Evolutionary conservation across 257 asterid genomes (phyloP).

Genomic region (Paulownia fortunei): DNA sequence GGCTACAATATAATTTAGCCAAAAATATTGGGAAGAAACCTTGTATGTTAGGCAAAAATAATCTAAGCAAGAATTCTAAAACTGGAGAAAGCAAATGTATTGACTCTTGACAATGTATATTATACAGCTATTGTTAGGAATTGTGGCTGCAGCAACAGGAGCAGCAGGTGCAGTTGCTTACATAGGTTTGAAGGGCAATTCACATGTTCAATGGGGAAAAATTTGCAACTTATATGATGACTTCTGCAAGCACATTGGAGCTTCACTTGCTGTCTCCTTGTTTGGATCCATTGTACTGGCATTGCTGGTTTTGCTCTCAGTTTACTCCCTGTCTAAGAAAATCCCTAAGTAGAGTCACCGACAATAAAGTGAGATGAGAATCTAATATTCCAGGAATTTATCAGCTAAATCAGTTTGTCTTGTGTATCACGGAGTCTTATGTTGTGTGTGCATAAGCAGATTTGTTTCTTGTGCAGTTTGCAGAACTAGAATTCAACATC

Average conservation of each 20-base stretch:
- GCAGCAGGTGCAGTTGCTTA: constrained; percentile 83
- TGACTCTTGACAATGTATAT: background rate
- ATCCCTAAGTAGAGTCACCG: constrained; percentile 56
- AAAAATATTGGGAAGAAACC: too few relatives aligned
- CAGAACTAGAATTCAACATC: constrained; percentile 1
- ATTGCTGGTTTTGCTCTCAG: constrained; percentile 60
- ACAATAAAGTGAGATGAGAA: constrained; percentile 5
- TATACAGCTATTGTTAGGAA: constrained; percentile 77
- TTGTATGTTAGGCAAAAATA: too few relatives aligned
- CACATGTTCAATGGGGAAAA: constrained; percentile 59
- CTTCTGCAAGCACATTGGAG: constrained; percentile 71
- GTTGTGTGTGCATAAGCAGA: constrained; percentile 39
- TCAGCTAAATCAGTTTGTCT: background rate
- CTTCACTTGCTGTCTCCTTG: constrained; percentile 61
- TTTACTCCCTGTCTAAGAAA: constrained; percentile 64
- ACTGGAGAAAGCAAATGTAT: background rate
- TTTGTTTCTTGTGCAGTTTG: constrained; percentile 37
- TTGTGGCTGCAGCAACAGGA: constrained; percentile 77
- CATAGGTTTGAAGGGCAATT: constrained; percentile 73
- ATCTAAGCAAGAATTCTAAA: too few relatives aligned
- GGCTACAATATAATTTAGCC: too few relatives aligned
- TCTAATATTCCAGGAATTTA: background rate
- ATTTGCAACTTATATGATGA: constrained; percentile 54
- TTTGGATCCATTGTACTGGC: constrained; percentile 55
- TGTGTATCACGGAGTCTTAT: background rate